These are phyloP conservation scores for Vicia villosa DNA, from an alignment of 306 rosid genomes.

Conservation along the genomic window DNA sequence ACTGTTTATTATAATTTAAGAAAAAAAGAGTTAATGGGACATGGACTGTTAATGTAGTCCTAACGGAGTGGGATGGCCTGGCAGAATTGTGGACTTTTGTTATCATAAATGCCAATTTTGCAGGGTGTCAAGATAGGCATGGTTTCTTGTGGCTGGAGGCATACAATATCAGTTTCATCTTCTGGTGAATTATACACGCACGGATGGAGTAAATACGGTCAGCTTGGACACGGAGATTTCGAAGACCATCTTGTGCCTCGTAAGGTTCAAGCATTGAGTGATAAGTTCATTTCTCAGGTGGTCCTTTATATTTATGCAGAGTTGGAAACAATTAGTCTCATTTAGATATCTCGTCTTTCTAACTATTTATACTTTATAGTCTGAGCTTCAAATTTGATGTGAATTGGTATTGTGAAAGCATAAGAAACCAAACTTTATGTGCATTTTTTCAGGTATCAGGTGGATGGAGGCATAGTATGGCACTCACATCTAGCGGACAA, in stretches of 20 bases:
- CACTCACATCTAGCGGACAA: constrained; percentile 71
- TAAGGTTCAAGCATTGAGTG: constrained; percentile 69
- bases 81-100: background rate
- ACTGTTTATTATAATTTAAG: constrained; percentile 1
- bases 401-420: background rate
- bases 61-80: background rate
- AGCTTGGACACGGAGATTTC: constrained; percentile 91
- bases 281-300: constrained; percentile 65
- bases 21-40: background rate
- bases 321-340: no score
- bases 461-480: constrained; percentile 99
- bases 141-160: constrained; percentile 99
- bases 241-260: constrained; percentile 83
- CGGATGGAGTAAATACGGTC: constrained; percentile 99
- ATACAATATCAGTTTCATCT: constrained; percentile 79
- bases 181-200: constrained; percentile 69
- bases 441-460: constrained; percentile 74
- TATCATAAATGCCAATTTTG: constrained; percentile 30
- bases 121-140: constrained; percentile 74
- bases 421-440: constrained; percentile 14
- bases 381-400: background rate
- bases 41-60: background rate
- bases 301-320: no score
- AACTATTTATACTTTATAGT: no score
- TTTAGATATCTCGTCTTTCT: no score